A percentile compares a stretch with the other conserved stretches of the same genome.
These are phyloP conservation scores for Heliocybe sulcata DNA, from an alignment of 1,284 basidiomycete species.

Conservation along the genomic window DNA sequence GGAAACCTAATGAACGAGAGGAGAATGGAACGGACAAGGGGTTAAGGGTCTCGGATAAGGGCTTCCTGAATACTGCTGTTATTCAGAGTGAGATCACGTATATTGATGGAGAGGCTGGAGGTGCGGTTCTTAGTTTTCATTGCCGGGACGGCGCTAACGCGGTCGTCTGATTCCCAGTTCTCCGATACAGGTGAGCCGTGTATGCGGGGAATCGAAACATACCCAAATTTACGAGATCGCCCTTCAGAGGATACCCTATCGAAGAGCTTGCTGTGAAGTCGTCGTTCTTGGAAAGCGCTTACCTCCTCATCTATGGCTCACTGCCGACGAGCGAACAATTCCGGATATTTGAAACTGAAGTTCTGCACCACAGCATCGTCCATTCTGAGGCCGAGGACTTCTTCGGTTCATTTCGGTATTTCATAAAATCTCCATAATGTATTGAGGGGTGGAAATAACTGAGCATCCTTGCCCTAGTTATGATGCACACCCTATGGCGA, in stretches of 20 bases:
- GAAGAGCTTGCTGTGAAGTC: slow-evolving; percentile 79
- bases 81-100: slow-evolving; percentile 78
- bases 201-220: neutral
- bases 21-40: slow-evolving; percentile 84
- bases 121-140: slow-evolving; percentile 25
- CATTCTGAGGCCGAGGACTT: slow-evolving; percentile 78
- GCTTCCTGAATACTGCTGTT: slow-evolving; percentile 84
- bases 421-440: neutral
- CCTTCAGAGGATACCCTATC: slow-evolving; percentile 79
- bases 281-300: slow-evolving; percentile 75
- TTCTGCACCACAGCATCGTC: slow-evolving; percentile 70
- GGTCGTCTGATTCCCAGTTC: slow-evolving; percentile 31
- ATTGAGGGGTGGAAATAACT: neutral
- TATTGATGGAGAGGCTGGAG: slow-evolving; percentile 80
- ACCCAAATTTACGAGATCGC: neutral
- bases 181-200: slow-evolving; percentile 59
- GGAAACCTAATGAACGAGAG: slow-evolving; percentile 50
- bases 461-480: slow-evolving; percentile 39
- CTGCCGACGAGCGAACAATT: slow-evolving; percentile 66
- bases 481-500: slow-evolving; percentile 86
- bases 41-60: slow-evolving; percentile 70
- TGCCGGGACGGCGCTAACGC: neutral
- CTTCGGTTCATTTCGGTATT: slow-evolving; percentile 71
- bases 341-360: slow-evolving; percentile 59
- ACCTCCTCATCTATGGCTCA: slow-evolving; percentile 82